Evolutionary conservation across 2,329 filamentous ascomycete species (phyloP).

Genomic region (Sphaerostilbella broomeana): DNA sequence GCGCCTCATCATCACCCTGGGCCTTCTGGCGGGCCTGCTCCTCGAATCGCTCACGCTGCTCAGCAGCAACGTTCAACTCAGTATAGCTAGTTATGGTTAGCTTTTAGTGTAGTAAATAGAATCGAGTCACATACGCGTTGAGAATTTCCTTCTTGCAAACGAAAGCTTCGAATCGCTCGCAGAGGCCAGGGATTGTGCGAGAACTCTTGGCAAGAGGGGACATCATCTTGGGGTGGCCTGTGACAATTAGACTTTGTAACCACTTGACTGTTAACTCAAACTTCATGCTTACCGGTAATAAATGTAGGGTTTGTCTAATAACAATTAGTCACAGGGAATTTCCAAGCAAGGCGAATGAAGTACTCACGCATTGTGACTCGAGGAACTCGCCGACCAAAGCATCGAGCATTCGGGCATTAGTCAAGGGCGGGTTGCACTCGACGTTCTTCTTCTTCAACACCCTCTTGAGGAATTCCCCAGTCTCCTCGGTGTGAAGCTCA

Average conservation of each 20-base stretch:
- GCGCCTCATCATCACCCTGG: conserved; percentile 94
- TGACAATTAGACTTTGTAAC: neutral
- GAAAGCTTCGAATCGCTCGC: conserved; percentile 96
- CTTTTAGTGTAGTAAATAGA: neutral
- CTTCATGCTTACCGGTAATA: conserved; percentile 33
- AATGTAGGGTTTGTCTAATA: conserved; percentile 66
- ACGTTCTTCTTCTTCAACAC: conserved; percentile 86
- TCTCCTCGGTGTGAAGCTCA: conserved; percentile 82
- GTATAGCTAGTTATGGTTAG: conserved; percentile 53
- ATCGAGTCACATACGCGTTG: conserved; percentile 54
- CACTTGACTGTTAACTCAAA: neutral
- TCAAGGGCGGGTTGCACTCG: conserved; percentile 82
- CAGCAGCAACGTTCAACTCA: conserved; percentile 87
- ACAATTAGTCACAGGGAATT: conserved; percentile 1
- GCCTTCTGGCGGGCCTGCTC: conserved; percentile 95
- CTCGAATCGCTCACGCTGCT: conserved; percentile 78
- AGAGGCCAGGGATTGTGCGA: conserved; percentile 72
- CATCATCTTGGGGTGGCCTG: conserved; percentile 63
- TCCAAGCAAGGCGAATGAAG: neutral
- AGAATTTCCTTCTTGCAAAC: conserved; percentile 74
- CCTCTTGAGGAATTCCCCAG: conserved; percentile 77
- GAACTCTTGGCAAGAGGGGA: conserved; percentile 95
- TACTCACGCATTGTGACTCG: conserved; percentile 68
- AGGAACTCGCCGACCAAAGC: conserved; percentile 92
- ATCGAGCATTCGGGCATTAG: conserved; percentile 93